Percentiles rank a stretch among this genome's conserved stretches.
Conservation (phyloP, 1,284 basidiomycete species). For the Butyriboletus appendiculatus region DNA sequence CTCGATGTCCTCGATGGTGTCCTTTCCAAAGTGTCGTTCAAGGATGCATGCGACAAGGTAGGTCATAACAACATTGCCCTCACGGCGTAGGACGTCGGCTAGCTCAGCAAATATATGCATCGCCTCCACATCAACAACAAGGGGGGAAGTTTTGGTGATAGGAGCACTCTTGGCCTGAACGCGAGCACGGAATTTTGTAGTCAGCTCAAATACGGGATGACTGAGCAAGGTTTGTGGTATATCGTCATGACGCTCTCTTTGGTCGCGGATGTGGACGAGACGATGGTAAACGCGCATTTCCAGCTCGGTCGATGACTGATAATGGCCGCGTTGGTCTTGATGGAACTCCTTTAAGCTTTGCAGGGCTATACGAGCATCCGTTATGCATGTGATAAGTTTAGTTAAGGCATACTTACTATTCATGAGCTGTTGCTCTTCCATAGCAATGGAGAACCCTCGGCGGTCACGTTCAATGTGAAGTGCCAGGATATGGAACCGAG, state of each 20-base stretch:
- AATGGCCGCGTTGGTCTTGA: constrained; percentile 74
- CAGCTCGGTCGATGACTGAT: constrained; percentile 80
- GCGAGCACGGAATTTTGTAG: constrained; percentile 76
- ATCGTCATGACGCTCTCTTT: constrained; percentile 77
- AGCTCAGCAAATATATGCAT: constrained; percentile 70
- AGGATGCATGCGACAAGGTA: constrained; percentile 77
- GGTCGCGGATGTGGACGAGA: constrained; percentile 87
- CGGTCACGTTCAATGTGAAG: constrained; percentile 74
- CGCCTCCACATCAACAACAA: constrained; percentile 61
- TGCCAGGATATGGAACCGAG: constrained; percentile 90
- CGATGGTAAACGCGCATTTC: constrained; percentile 97
- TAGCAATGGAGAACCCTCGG: constrained; percentile 61
- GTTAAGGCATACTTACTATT: constrained; percentile 61
- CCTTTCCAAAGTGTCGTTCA: constrained; percentile 70
- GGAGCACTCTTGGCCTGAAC: constrained; percentile 83
- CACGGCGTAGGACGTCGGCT: constrained; percentile 53
- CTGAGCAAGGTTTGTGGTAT: constrained; percentile 74
- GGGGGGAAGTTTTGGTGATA: constrained; percentile 63
- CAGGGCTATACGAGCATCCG: constrained; percentile 58
- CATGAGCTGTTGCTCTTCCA: constrained; percentile 89
- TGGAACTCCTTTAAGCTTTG: constrained; percentile 94
- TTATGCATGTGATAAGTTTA: not conserved
- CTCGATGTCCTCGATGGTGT: constrained; percentile 76
- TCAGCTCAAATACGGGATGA: constrained; percentile 80
- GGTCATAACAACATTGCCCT: constrained; percentile 66